phyloP scores from a whole-genome alignment of 2,329 filamentous ascomycete species.

The Teratosphaeria viscida region DNA sequence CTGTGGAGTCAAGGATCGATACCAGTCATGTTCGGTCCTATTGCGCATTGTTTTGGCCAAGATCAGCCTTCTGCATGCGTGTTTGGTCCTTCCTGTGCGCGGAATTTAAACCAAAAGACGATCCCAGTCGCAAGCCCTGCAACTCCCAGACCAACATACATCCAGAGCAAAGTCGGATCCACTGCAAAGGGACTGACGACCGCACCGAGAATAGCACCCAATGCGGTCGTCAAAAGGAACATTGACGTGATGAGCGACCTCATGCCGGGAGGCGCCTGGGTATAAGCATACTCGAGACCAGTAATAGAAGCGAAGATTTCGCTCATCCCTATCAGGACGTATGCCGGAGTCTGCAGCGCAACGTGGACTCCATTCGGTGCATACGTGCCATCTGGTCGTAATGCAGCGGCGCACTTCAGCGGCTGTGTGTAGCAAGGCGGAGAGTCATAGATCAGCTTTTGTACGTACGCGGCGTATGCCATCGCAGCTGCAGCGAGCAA shows the following conservation, averaged over 20 bases:
- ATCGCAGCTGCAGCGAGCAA: constrained; percentile 41
- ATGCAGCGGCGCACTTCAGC: constrained; percentile 18
- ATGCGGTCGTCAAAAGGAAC: not conserved
- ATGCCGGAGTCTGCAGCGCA: constrained; percentile 26
- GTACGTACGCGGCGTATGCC: constrained; percentile 42
- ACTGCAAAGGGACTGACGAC: not conserved
- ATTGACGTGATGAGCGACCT: constrained; percentile 35
- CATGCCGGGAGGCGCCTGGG: constrained; percentile 37
- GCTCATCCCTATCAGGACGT: constrained; percentile 33
- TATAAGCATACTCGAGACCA: constrained; percentile 36
- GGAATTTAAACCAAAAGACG: not conserved
- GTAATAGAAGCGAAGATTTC: constrained; percentile 39
- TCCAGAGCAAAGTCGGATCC: not conserved
- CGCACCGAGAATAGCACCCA: not conserved
- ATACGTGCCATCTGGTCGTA: constrained; percentile 1
- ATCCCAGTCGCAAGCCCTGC: not conserved
- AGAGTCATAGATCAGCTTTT: constrained; percentile 41
- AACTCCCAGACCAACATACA: not conserved
- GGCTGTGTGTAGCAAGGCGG: constrained; percentile 34
- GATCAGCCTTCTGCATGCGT: not conserved
- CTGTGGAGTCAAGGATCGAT: no score
- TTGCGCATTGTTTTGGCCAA: not conserved
- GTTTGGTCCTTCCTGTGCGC: not conserved
- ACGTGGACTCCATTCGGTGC: constrained; percentile 24
- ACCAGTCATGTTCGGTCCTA: not conserved